Evolutionary conservation across 2,329 filamentous ascomycete genomes (phyloP).

Genomic region (Xylariaceae sp.): DNA sequence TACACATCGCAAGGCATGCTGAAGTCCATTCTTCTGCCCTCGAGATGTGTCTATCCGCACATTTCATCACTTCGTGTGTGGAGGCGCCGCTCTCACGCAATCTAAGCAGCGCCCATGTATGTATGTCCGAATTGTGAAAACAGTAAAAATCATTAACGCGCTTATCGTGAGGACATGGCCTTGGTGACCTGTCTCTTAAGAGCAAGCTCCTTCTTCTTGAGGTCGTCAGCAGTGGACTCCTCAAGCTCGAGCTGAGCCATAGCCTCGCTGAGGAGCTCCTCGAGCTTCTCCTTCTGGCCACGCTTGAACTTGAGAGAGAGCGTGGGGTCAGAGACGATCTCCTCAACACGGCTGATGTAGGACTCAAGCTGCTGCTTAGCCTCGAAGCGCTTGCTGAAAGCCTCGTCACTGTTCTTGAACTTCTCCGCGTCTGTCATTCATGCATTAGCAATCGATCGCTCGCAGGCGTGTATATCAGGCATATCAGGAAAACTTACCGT

Average conservation of each 20-base stretch:
- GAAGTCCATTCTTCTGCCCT: constrained; percentile 23
- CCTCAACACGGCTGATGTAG: constrained; percentile 97
- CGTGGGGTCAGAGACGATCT: constrained; percentile 94
- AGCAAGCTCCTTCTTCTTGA: constrained; percentile 99
- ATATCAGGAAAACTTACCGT: constrained; percentile 47
- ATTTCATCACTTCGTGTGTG: constrained; percentile 24
- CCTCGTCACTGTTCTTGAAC: constrained; percentile 97
- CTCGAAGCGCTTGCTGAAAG: constrained; percentile 99
- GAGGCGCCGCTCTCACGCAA: constrained; percentile 24
- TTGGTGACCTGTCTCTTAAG: constrained; percentile 98
- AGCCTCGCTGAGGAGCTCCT: constrained; percentile 91
- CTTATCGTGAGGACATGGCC: constrained; percentile 89
- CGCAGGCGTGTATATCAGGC: neutral
- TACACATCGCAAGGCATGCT: constrained; percentile 24
- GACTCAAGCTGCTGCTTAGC: constrained; percentile 98
- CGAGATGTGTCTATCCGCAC: constrained; percentile 27
- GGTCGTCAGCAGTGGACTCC: constrained; percentile 83
- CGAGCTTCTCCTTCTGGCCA: constrained; percentile 99
- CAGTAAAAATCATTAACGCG: constrained; percentile 25
- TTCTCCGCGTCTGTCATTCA: constrained; percentile 71
- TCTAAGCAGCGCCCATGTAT: constrained; percentile 26
- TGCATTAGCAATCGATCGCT: constrained; percentile 15
- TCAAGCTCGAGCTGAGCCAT: constrained; percentile 97
- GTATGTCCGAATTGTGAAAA: constrained; percentile 27
- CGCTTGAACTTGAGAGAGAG: constrained; percentile 98